A percentile compares a stretch with the other conserved stretches of the same genome.
These are phyloP conservation scores for Capsella rubella DNA, from an alignment of 441 rosid species.

Conservation along the genomic window DNA sequence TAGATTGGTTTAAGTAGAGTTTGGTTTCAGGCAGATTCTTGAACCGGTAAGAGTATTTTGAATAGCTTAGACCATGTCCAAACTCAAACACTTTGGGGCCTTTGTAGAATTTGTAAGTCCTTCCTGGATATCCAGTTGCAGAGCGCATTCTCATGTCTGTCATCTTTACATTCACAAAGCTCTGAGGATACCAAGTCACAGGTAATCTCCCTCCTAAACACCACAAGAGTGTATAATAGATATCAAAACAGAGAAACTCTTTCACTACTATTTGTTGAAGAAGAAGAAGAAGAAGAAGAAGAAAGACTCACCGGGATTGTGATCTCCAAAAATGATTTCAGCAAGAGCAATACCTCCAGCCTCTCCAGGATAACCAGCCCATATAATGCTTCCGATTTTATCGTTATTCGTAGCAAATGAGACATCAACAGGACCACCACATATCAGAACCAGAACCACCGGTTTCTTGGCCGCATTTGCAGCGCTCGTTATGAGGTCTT, in stretches of 20 bases:
- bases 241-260: background rate
- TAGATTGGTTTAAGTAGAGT: slow-evolving; percentile 46
- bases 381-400: slow-evolving; percentile 74
- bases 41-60: slow-evolving; percentile 63
- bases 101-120: slow-evolving; percentile 82
- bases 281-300: slow-evolving; percentile 4
- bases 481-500: slow-evolving; percentile 54
- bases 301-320: slow-evolving; percentile 68
- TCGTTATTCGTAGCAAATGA: slow-evolving; percentile 60
- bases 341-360: slow-evolving; percentile 79
- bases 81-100: slow-evolving; percentile 70
- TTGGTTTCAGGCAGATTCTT: slow-evolving; percentile 35
- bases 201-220: slow-evolving; percentile 82
- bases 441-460: slow-evolving; percentile 63
- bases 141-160: slow-evolving; percentile 94
- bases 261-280: no score
- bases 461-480: slow-evolving; percentile 69
- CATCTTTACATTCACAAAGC: slow-evolving; percentile 70
- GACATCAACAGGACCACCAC: slow-evolving; percentile 83
- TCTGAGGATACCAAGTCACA: slow-evolving; percentile 86
- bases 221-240: slow-evolving; percentile 1
- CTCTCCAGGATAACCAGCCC: slow-evolving; percentile 95
- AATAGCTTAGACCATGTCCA: slow-evolving; percentile 83
- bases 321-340: slow-evolving; percentile 79
- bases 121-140: slow-evolving; percentile 75